Evolutionary conservation across 345 rosid species (phyloP).

Genomic region (Lepidium didymum): DNA sequence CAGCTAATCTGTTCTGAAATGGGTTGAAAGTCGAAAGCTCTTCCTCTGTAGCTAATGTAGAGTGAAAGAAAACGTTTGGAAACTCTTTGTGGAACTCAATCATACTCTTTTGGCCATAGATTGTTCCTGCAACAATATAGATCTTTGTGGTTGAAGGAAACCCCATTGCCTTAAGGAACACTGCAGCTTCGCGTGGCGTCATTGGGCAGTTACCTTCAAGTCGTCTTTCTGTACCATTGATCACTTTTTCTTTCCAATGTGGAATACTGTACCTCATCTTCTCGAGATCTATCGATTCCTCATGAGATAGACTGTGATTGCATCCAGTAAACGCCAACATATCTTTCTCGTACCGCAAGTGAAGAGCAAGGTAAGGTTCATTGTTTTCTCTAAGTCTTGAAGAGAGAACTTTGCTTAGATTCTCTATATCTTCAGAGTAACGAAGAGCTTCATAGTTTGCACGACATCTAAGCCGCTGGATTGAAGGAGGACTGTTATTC

Average conservation of each 20-base stretch:
- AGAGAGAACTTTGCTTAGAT: conserved; percentile 44
- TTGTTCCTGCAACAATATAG: conserved; percentile 64
- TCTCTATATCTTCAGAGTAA: conserved; percentile 36
- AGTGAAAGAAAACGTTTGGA: conserved; percentile 47
- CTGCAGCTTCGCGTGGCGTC: conserved; percentile 64
- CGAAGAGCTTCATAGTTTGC: conserved; percentile 62
- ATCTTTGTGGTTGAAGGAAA: conserved; percentile 51
- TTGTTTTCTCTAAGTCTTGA: conserved; percentile 35
- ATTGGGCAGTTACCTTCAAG: conserved; percentile 55
- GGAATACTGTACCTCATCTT: conserved; percentile 36
- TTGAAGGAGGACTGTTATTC: conserved; percentile 46
- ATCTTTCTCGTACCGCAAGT: conserved; percentile 79
- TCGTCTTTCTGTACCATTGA: conserved; percentile 38
- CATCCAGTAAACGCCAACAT: conserved; percentile 80
- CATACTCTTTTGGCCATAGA: conserved; percentile 51
- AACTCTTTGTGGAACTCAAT: conserved; percentile 38
- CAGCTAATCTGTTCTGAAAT: conserved; percentile 58
- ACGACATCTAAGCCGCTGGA: conserved; percentile 65
- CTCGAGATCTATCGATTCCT: conserved; percentile 39
- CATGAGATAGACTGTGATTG: conserved; percentile 48
- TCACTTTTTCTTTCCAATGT: conserved; percentile 62
- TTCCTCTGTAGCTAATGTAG: conserved; percentile 43
- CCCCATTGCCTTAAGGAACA: conserved; percentile 66
- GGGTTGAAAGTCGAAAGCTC: conserved; percentile 38
- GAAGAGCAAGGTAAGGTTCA: conserved; percentile 56